These are phyloP conservation scores for Cladophialophora chaetospira DNA, from an alignment of 2,329 filamentous ascomycete genomes.

Conservation along the genomic window DNA sequence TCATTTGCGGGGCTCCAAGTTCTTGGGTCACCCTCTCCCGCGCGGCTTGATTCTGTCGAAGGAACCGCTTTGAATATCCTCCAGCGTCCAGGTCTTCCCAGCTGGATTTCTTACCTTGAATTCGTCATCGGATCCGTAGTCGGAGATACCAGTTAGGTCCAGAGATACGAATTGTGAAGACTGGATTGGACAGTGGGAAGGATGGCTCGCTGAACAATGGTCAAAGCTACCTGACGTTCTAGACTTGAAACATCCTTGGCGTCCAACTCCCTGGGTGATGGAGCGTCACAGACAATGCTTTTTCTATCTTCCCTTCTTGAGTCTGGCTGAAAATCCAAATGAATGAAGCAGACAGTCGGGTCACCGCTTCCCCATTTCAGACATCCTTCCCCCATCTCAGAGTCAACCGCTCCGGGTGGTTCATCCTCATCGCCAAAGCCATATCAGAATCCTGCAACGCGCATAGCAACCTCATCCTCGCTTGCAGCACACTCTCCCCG, in stretches of 20 bases:
- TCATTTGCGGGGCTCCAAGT: not conserved
- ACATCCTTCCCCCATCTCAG: slow-evolving; percentile 6
- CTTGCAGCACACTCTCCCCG: not conserved
- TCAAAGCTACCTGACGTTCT: too few species aligned
- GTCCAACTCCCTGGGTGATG: too few species aligned
- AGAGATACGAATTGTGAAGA: too few species aligned
- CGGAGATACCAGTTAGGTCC: too few species aligned
- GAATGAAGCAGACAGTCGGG: too few species aligned
- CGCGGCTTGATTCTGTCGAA: not conserved
- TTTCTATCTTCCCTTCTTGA: too few species aligned
- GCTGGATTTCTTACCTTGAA: slow-evolving; percentile 15
- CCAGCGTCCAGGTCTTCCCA: not conserved
- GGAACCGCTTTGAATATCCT: not conserved
- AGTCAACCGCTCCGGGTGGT: slow-evolving; percentile 6
- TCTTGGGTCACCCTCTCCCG: not conserved
- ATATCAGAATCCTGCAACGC: slow-evolving; percentile 10
- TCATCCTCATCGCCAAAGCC: slow-evolving; percentile 12
- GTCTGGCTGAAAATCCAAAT: too few species aligned
- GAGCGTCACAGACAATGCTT: too few species aligned
- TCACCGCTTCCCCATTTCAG: not conserved
- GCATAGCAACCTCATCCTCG: not conserved
- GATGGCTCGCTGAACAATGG: too few species aligned
- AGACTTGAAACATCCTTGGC: too few species aligned
- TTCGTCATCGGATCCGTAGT: slow-evolving; percentile 2
- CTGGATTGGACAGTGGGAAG: too few species aligned